phyloP scores from a whole-genome alignment of 768 basidiomycete species.

The Amanita rimosa region DNA sequence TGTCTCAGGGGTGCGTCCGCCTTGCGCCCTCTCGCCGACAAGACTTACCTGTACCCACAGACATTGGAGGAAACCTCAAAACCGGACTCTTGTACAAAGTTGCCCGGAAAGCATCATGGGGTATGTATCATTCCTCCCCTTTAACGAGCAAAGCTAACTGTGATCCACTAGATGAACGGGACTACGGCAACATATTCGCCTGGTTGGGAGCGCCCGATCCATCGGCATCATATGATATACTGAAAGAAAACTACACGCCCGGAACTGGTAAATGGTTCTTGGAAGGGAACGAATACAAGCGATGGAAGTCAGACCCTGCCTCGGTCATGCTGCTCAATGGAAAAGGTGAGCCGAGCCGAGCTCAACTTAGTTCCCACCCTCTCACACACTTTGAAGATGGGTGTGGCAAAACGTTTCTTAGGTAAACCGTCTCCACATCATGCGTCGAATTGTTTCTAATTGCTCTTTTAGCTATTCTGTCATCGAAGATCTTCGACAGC shows the following conservation, averaged over 20 bases:
- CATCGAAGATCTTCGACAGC: neutral
- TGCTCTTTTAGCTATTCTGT: neutral
- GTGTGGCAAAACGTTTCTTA: neutral
- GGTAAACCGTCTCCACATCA: neutral
- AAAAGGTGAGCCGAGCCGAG: neutral
- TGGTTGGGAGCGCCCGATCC: slow-evolving; percentile 2
- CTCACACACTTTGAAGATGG: neutral
- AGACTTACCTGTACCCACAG: neutral
- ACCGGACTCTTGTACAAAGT: neutral
- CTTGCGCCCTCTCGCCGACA: neutral
- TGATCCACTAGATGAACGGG: neutral
- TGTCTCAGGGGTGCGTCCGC: neutral
- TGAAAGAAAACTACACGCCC: neutral
- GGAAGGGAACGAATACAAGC: neutral
- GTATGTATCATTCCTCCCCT: neutral
- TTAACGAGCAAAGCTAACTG: neutral
- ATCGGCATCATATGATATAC: neutral
- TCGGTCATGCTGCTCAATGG: neutral
- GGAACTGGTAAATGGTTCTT: slow-evolving; percentile 1
- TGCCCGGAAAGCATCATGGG: neutral
- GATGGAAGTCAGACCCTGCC: neutral
- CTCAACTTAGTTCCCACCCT: neutral
- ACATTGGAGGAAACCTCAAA: neutral
- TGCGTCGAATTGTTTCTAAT: too few species aligned
- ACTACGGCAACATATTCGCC: neutral